phyloP scores from a whole-genome alignment of 164 flowering plant species.

The Sedum album region DNA sequence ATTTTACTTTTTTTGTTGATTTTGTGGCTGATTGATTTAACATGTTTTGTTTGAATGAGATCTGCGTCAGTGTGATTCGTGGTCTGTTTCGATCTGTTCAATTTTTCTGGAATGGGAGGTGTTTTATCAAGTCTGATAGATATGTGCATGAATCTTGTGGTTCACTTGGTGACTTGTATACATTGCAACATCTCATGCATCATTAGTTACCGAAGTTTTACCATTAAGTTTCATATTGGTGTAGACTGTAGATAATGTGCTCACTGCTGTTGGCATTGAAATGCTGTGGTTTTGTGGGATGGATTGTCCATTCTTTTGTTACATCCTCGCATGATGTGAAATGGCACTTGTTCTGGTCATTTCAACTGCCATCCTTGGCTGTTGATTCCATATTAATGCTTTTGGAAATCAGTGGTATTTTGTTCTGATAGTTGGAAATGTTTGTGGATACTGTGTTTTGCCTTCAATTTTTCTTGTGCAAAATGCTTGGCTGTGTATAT shows the following conservation, averaged over 20 bases:
- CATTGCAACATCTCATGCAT: neutral
- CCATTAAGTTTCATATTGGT: neutral
- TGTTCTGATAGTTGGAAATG: neutral
- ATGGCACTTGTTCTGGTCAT: slow-evolving; percentile 1
- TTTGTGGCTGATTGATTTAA: neutral
- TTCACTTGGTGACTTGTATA: neutral
- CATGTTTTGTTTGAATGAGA: neutral
- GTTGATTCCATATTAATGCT: neutral
- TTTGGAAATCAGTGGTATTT: neutral
- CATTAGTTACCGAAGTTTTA: neutral
- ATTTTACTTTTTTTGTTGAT: too few relatives aligned
- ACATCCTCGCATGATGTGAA: neutral
- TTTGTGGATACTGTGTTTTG: neutral
- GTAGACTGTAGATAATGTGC: neutral
- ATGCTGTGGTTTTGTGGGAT: neutral
- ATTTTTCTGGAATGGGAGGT: neutral
- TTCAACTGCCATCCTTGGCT: neutral
- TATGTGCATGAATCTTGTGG: neutral
- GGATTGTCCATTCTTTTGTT: neutral
- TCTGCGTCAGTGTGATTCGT: neutral
- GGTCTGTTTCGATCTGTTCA: neutral
- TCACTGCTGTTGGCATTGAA: too few relatives aligned
- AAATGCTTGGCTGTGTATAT: neutral
- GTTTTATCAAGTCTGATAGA: neutral
- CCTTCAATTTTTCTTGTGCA: neutral